These are phyloP conservation scores for Amorphotheca resinae DNA, from an alignment of 495 filamentous ascomycete species.

Conservation along the genomic window DNA sequence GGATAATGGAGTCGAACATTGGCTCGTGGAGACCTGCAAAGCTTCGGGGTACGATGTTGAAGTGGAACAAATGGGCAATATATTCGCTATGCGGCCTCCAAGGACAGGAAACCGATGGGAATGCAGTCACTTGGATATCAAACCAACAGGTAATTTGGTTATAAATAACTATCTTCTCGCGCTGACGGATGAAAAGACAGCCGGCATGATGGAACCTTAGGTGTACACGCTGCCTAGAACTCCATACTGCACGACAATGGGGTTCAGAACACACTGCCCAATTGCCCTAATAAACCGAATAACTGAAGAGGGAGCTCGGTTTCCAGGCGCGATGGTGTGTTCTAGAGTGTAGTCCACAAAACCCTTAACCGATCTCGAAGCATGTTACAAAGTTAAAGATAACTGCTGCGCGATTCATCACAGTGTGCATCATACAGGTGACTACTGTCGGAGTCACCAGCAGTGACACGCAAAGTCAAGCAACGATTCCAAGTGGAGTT, in stretches of 20 bases:
- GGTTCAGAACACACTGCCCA: constrained; percentile 51
- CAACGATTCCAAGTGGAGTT: constrained; percentile 59
- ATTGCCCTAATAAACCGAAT: constrained; percentile 71
- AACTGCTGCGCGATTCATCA: background rate
- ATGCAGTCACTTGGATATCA: constrained; percentile 62
- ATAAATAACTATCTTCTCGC: background rate
- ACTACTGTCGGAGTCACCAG: constrained; percentile 61
- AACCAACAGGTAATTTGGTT: constrained; percentile 42
- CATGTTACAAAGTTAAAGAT: constrained; percentile 31
- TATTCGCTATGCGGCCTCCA: constrained; percentile 50
- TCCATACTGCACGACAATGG: constrained; percentile 50
- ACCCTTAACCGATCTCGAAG: constrained; percentile 31
- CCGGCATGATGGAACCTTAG: constrained; percentile 61
- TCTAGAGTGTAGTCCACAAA: background rate
- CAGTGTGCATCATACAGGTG: constrained; percentile 37
- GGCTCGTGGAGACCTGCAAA: constrained; percentile 55
- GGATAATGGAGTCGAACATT: constrained; percentile 57
- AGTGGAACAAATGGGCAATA: constrained; percentile 32
- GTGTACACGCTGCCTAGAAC: constrained; percentile 61
- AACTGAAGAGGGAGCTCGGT: constrained; percentile 70
- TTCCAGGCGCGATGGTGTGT: constrained; percentile 36
- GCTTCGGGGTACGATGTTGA: constrained; percentile 41
- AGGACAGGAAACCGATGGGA: constrained; percentile 34
- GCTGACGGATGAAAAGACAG: constrained; percentile 23
- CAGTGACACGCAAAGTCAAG: constrained; percentile 50